phyloP scores from a whole-genome alignment of 805 yeast species.

The Lipomyces kockii region DNA sequence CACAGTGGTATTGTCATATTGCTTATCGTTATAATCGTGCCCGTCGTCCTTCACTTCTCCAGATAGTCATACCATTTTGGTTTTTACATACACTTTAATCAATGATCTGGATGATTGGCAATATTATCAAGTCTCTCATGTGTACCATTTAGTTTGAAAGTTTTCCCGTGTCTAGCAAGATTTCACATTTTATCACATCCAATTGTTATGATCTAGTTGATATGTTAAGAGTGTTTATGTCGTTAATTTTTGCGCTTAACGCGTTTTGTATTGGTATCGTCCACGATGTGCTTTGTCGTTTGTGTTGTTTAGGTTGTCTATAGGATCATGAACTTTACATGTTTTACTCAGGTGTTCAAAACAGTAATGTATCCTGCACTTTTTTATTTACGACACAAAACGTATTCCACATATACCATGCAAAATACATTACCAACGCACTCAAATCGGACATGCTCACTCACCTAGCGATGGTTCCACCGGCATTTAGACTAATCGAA shows the following conservation, averaged over 20 bases:
- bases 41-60: conserved; percentile 84
- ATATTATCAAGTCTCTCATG: not conserved
- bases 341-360: not conserved
- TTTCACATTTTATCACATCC: not conserved
- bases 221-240: not conserved
- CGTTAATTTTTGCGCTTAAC: not conserved
- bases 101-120: not conserved
- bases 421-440: not conserved
- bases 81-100: not conserved
- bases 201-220: not conserved
- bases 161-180: not conserved
- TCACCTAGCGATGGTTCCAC: no score
- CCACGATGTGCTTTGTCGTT: not conserved
- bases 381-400: not conserved
- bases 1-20: conserved; percentile 71
- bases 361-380: not conserved
- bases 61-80: conserved; percentile 8
- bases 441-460: no score
- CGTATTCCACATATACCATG: not conserved
- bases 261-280: not conserved
- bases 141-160: not conserved
- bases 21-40: conserved; percentile 85
- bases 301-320: not conserved
- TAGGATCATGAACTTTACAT: not conserved
- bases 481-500: no score